Percentiles rank a stretch among this genome's conserved stretches.
Conservation (phyloP, 345 rosid genomes). For the Lagerstroemia speciosa region DNA sequence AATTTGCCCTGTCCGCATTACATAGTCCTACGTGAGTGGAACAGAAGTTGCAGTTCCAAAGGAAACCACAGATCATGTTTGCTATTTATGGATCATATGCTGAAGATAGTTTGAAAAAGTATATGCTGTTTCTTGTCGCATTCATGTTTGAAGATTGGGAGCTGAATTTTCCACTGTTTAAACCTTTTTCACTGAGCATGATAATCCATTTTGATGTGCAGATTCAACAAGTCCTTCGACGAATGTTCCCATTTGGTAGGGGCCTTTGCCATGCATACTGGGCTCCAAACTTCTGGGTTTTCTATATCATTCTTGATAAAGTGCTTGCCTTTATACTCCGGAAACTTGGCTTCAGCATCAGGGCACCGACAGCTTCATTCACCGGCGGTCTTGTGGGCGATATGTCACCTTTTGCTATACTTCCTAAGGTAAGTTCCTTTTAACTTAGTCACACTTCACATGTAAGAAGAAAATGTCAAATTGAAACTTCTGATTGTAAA, state of each 20-base stretch:
- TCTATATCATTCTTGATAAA: conserved; percentile 78
- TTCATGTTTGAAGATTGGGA: neutral
- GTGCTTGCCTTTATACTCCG: conserved; percentile 43
- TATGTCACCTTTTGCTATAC: conserved; percentile 62
- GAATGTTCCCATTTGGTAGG: conserved; percentile 97
- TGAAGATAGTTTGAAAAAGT: neutral
- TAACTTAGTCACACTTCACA: neutral
- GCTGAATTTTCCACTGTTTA: neutral
- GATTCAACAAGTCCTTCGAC: conserved; percentile 64
- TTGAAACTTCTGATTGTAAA: neutral
- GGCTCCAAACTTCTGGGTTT: conserved; percentile 98
- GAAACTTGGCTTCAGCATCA: conserved; percentile 45
- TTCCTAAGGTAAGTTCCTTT: conserved; percentile 49
- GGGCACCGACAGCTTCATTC: conserved; percentile 62
- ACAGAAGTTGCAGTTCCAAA: neutral
- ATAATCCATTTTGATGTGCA: conserved; percentile 26
- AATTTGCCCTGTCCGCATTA: neutral
- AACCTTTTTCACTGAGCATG: neutral
- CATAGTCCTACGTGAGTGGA: neutral
- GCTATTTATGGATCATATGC: neutral
- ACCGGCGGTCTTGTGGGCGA: conserved; percentile 87
- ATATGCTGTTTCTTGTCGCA: neutral
- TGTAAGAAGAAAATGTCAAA: neutral
- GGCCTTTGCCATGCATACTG: conserved; percentile 96
- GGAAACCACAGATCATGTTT: neutral